Evolutionary conservation across 106 monocot species (phyloP).

Genomic region (Vanilla planifolia): DNA sequence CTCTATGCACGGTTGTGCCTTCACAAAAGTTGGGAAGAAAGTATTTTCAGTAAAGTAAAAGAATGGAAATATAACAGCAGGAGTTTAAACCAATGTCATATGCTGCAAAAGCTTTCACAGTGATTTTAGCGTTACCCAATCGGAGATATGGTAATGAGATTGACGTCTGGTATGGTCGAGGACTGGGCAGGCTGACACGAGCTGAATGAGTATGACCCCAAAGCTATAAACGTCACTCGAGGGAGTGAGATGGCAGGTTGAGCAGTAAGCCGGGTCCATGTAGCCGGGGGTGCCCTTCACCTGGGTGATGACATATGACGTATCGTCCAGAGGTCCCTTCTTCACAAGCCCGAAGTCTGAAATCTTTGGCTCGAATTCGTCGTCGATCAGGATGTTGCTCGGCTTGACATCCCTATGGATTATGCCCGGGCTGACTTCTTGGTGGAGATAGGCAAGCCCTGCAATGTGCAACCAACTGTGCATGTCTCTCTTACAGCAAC

Average conservation of each 20-base stretch:
- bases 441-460: constrained; percentile 34
- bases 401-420: constrained; percentile 35
- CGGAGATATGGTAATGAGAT: constrained; percentile 13
- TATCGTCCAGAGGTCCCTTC: constrained; percentile 13
- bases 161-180: constrained; percentile 8
- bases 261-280: constrained; percentile 25
- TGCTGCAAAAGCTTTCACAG: too few species aligned
- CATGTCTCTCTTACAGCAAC: too few species aligned
- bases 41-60: too few species aligned
- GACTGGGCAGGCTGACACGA: constrained; percentile 16
- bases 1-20: constrained; percentile 27
- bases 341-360: constrained; percentile 29
- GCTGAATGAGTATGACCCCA: constrained; percentile 30
- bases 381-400: constrained; percentile 25
- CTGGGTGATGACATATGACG: constrained; percentile 23
- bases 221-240: constrained; percentile 33
- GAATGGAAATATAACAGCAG: too few species aligned
- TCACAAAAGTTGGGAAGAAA: too few species aligned
- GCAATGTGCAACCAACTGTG: not conserved
- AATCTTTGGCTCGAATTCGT: constrained; percentile 20
- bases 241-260: constrained; percentile 21
- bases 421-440: constrained; percentile 21
- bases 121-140: constrained; percentile 26
- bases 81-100: too few species aligned
- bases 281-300: constrained; percentile 34